These are phyloP conservation scores for Casuarina equisetifolia DNA, from an alignment of 306 rosid genomes.

Conservation along the genomic window DNA sequence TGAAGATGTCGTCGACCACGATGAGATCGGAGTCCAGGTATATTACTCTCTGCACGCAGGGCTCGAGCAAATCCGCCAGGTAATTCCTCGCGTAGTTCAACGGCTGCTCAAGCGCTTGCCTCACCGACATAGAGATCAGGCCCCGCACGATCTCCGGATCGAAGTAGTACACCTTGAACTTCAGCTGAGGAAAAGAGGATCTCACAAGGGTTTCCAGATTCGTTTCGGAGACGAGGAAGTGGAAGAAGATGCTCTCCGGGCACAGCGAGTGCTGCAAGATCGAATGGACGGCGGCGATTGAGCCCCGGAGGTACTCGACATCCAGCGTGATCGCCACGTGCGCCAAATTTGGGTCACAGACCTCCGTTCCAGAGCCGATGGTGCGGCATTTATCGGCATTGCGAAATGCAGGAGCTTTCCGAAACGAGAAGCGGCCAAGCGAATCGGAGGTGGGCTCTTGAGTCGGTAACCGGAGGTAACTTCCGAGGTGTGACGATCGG, in stretches of 20 bases:
- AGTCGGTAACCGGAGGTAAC: constrained; percentile 31
- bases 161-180: constrained; percentile 69
- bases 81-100: constrained; percentile 75
- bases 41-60: constrained; percentile 60
- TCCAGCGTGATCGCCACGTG: constrained; percentile 81
- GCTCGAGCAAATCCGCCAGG: constrained; percentile 60
- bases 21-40: constrained; percentile 76
- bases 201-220: constrained; percentile 51
- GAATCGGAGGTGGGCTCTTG: constrained; percentile 10
- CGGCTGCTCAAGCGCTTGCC: constrained; percentile 80
- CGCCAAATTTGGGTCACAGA: constrained; percentile 60
- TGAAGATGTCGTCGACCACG: constrained; percentile 59
- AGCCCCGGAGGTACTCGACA: constrained; percentile 76
- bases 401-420: constrained; percentile 47
- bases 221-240: constrained; percentile 60
- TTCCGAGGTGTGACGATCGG: constrained; percentile 49
- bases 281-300: constrained; percentile 80
- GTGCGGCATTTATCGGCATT: constrained; percentile 58
- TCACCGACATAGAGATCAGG: constrained; percentile 68
- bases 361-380: constrained; percentile 13
- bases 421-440: constrained; percentile 40
- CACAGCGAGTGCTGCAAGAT: constrained; percentile 58
- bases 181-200: constrained; percentile 66
- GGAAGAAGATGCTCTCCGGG: constrained; percentile 67
- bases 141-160: constrained; percentile 51